Evolutionary conservation across 306 rosid species (phyloP).

Genomic region (Delonix regia): DNA sequence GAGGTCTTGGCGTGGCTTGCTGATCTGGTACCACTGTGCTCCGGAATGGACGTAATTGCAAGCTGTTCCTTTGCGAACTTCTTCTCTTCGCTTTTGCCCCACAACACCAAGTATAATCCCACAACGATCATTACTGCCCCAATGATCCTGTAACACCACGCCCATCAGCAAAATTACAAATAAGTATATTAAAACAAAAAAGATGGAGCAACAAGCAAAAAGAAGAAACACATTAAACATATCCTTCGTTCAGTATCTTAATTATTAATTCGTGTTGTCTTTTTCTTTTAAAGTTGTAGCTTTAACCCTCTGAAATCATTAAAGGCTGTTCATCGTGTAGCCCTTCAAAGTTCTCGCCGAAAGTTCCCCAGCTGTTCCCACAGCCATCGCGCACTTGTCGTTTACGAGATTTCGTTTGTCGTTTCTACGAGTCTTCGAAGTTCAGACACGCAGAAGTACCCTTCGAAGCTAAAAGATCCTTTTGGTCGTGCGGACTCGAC

Average conservation of each 20-base stretch:
- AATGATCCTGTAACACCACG: constrained; percentile 66
- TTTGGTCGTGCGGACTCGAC: constrained; percentile 26
- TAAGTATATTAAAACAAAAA: not conserved
- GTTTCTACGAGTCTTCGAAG: constrained; percentile 6
- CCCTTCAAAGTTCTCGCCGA: constrained; percentile 31
- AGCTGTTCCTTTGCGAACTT: constrained; percentile 68
- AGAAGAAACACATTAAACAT: constrained; percentile 13
- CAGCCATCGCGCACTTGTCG: constrained; percentile 25
- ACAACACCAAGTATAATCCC: constrained; percentile 85
- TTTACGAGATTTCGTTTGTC: constrained; percentile 39
- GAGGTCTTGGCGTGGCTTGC: constrained; percentile 61
- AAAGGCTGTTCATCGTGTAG: constrained; percentile 32
- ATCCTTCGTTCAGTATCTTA: constrained; percentile 27
- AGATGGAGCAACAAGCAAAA: not conserved
- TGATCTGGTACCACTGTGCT: constrained; percentile 58
- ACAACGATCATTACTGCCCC: constrained; percentile 83
- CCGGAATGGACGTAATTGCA: constrained; percentile 54
- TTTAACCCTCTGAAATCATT: constrained; percentile 36
- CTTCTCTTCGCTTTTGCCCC: constrained; percentile 90
- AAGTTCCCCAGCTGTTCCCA: constrained; percentile 18
- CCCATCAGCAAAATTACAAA: constrained; percentile 22
- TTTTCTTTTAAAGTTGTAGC: not conserved
- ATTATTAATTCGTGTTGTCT: not conserved
- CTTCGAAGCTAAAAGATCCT: constrained; percentile 7
- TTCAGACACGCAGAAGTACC: not conserved